Evolutionary conservation across 1,284 basidiomycete species (phyloP), one percentile per base, ranked within the genome.

Genomic region (Ustilago shanxiensis): DNA sequence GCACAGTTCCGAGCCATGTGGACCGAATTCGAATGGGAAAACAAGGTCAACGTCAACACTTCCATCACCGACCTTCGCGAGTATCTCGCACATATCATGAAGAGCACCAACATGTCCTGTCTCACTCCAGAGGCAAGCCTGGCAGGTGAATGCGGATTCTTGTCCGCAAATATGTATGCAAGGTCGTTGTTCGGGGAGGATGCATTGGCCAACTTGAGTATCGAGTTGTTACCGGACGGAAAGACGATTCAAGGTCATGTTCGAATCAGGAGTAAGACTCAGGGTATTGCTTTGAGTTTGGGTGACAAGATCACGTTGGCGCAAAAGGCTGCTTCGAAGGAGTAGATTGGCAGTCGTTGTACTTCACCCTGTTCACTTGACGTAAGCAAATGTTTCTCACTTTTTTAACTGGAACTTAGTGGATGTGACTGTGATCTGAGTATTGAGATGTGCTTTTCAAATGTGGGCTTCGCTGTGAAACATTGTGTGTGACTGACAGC

Each of bases 1-100:
- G 91, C 93, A 33, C 93, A 96, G 90, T 94, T 94, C 83, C 69
- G 89, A 35, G 78, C 72, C 57, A 95, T 95, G 94, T 96, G 95
- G 95, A 97, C 94, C 55, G 95, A 96, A 87, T 97, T 97, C 80
- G 95, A 97, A 87, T 98, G 95, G 95, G 95, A 97, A 89, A 98
- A 98, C 89, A 91, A 95, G 83, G 95, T 97, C 69, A 95, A 95
- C 81, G 94, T 97, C 65, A 92, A 92, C 80, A 94, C 92, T 49
- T 87, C 90, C 22, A 92, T 95, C 83, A 90, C 90, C 90, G 93
- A 87, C 83, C 91, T 95, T 24, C 91, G 93, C 66, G 90, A 90
- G 57, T 95, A 95, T 88, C 89, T 98, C 61, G 89, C 91, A 66
- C 93, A 96, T 84, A 93, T 98, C 28, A 80, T 85, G 75, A 80